phyloP scores from a whole-genome alignment of 371 early-diverging fungal genomes.

The Quaeritorhiza haematococci region DNA sequence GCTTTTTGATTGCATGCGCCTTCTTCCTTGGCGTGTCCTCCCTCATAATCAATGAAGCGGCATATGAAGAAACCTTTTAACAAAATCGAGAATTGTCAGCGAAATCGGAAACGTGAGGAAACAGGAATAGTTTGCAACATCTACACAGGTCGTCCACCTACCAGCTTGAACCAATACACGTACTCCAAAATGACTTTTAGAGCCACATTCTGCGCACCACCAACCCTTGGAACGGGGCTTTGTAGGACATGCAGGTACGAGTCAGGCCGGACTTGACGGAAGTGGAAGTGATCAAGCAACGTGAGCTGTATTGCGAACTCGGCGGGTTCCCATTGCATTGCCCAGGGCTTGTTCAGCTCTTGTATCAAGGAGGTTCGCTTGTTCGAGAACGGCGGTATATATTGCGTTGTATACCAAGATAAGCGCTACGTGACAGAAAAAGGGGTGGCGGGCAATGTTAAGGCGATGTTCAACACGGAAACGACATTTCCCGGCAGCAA shows the following conservation, averaged over 20 bases:
- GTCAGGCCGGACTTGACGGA: slow-evolving; percentile 43
- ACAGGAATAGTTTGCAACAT: neutral
- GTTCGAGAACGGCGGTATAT: slow-evolving; percentile 36
- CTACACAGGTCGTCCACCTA: slow-evolving; percentile 6
- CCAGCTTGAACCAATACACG: slow-evolving; percentile 36
- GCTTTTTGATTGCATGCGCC: slow-evolving; percentile 30
- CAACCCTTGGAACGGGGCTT: slow-evolving; percentile 13
- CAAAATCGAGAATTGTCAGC: neutral
- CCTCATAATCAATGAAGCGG: slow-evolving; percentile 26
- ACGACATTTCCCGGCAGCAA: neutral
- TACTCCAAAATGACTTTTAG: slow-evolving; percentile 39
- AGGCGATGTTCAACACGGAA: neutral
- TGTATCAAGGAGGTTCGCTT: slow-evolving; percentile 13
- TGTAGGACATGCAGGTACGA: slow-evolving; percentile 37
- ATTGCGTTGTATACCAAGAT: slow-evolving; percentile 44
- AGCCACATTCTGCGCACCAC: slow-evolving; percentile 23
- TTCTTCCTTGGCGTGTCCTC: slow-evolving; percentile 38
- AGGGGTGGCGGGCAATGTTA: neutral
- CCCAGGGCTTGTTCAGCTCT: slow-evolving; percentile 21
- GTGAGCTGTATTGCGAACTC: slow-evolving; percentile 41
- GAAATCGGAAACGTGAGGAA: neutral
- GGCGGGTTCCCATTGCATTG: slow-evolving; percentile 32
- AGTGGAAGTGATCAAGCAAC: slow-evolving; percentile 37
- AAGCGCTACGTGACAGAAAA: slow-evolving; percentile 24
- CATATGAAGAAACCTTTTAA: slow-evolving; percentile 29